phyloP scores from a whole-genome alignment of 140 eudicot genomes.

The Anethum foeniculum region DNA sequence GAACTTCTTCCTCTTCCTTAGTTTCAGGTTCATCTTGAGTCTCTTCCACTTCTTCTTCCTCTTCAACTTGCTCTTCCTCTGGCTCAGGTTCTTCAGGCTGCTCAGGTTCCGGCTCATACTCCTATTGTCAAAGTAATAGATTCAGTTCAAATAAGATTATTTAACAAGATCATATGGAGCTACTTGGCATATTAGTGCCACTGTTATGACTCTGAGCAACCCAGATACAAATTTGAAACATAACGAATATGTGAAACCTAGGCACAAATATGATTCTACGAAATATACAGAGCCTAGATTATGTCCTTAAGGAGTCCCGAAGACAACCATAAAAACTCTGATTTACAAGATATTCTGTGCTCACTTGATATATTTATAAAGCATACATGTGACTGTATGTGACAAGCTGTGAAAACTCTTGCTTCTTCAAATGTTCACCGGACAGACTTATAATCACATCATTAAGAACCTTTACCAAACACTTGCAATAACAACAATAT shows the following conservation, averaged over 20 bases:
- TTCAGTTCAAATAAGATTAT: background rate
- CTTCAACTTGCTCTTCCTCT: conserved; percentile 33
- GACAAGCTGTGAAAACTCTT: background rate
- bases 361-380: background rate
- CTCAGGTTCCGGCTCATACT: conserved; percentile 31
- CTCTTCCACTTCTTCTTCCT: conserved; percentile 26
- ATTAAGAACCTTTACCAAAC: background rate
- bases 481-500: background rate
- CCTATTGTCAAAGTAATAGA: conserved; percentile 29
- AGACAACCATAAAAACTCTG: background rate
- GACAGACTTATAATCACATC: background rate
- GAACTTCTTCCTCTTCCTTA: conserved; percentile 27
- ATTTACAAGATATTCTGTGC: background rate
- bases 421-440: background rate
- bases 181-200: background rate
- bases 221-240: background rate
- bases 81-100: conserved; percentile 31
- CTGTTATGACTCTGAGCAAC: background rate
- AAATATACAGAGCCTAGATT: background rate
- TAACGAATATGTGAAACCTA: background rate
- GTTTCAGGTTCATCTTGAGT: conserved; percentile 28
- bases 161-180: background rate
- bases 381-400: background rate
- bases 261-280: background rate
- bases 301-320: background rate